A percentile compares a stretch with the other conserved stretches of the same genome.
phyloP scores from a whole-genome alignment of 306 rosid species.

The Senna siamea region DNA sequence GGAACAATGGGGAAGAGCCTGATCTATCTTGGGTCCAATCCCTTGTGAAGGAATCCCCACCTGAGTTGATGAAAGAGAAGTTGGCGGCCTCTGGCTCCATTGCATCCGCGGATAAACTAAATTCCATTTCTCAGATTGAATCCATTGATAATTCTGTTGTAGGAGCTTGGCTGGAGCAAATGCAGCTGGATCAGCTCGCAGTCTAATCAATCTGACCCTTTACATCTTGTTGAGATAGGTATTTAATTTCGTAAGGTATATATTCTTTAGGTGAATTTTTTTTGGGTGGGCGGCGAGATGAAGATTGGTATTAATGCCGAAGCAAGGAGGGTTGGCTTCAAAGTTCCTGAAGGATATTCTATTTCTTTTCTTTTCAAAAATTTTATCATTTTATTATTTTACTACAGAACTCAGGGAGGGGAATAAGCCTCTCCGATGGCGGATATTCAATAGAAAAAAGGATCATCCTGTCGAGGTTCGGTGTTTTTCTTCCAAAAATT shows the following conservation, averaged over 20 bases:
- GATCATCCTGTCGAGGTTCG: slow-evolving; percentile 45
- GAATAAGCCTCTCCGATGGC: slow-evolving; percentile 44
- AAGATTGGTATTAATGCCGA: no score
- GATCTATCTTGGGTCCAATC: slow-evolving; percentile 91
- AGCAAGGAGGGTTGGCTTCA: no score
- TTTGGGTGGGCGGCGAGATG: no score
- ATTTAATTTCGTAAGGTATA: no score
- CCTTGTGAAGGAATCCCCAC: slow-evolving; percentile 85
- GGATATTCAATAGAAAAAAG: slow-evolving; percentile 34
- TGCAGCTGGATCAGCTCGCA: slow-evolving; percentile 86
- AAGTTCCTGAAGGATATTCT: no score
- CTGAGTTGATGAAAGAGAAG: slow-evolving; percentile 70
- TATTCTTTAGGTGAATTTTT: no score
- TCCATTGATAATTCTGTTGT: slow-evolving; percentile 75
- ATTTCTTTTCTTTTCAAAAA: no score
- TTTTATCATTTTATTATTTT: no score
- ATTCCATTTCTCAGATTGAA: slow-evolving; percentile 63
- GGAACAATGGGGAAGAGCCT: slow-evolving; percentile 80
- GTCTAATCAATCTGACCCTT: slow-evolving; percentile 58
- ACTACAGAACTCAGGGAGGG: no score
- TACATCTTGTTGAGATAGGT: slow-evolving; percentile 47
- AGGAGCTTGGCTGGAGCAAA: slow-evolving; percentile 94
- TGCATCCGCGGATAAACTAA: slow-evolving; percentile 60
- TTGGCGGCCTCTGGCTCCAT: slow-evolving; percentile 50
- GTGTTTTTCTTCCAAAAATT: slow-evolving; percentile 39